Conservation (phyloP, 2,329 filamentous ascomycete genomes). For the Hypoxylon sp. region DNA sequence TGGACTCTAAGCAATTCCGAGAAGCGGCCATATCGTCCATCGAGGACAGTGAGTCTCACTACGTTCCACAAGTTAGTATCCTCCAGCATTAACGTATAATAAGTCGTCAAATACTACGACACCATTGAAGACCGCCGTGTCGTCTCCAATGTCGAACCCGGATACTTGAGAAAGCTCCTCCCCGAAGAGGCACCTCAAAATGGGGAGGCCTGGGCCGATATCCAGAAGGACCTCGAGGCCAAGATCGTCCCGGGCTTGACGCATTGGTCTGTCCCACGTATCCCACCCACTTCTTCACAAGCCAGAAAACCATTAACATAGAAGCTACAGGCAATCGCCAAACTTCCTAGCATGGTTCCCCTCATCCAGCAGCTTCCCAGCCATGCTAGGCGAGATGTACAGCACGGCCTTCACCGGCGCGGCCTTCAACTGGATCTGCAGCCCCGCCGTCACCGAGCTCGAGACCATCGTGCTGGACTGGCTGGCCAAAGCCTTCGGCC, state of each 20-base stretch:
- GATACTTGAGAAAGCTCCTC: conserved; percentile 86
- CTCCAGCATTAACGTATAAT: conserved; percentile 27
- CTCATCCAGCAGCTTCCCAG: conserved; percentile 83
- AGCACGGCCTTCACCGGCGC: conserved; percentile 88
- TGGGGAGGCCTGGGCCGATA: conserved; percentile 81
- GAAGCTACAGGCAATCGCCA: conserved; percentile 77
- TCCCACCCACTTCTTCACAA: conserved; percentile 5
- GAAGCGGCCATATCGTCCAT: conserved; percentile 82
- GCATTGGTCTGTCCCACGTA: conserved; percentile 74
- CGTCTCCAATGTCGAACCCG: conserved; percentile 83
- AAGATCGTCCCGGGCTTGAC: conserved; percentile 94
- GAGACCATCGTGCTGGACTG: conserved; percentile 95
- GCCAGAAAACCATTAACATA: background rate
- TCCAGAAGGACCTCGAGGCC: conserved; percentile 84
- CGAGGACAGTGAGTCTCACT: conserved; percentile 78
- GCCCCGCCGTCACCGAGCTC: conserved; percentile 90
- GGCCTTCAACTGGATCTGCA: conserved; percentile 98
- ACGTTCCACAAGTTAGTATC: conserved; percentile 13
- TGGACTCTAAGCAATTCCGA: conserved; percentile 86
- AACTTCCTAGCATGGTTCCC: conserved; percentile 98
- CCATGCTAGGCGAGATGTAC: conserved; percentile 93
- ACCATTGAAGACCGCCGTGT: conserved; percentile 79
- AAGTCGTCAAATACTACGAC: conserved; percentile 91
- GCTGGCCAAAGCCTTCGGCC: conserved; percentile 80
- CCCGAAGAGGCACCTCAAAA: conserved; percentile 75